Percentiles rank a stretch among this genome's conserved stretches.
Evolutionary conservation across 208 protist species (phyloP).

Genomic region (Perkinsela sp.): DNA sequence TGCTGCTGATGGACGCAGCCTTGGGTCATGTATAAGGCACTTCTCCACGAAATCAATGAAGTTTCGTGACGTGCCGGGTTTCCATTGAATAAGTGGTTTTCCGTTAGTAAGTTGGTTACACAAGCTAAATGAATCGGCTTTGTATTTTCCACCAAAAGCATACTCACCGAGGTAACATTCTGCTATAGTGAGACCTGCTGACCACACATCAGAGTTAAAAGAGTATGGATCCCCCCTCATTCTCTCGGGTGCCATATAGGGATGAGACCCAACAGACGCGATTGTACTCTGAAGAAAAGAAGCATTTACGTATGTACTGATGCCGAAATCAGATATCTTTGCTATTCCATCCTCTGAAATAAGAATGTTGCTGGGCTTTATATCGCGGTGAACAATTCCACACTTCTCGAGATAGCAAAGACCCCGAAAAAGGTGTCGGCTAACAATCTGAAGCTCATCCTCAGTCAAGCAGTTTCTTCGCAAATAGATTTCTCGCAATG

Average conservation of each 20-base stretch:
- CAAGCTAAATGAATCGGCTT: conserved; percentile 12
- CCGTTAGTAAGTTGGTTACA: neutral
- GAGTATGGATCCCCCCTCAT: conserved; percentile 56
- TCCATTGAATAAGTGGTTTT: neutral
- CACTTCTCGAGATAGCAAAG: conserved; percentile 44
- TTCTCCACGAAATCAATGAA: neutral
- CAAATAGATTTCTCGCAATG: conserved; percentile 31
- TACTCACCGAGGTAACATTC: conserved; percentile 50
- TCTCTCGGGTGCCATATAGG: conserved; percentile 74
- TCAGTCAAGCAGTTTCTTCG: neutral
- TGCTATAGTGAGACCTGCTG: conserved; percentile 51
- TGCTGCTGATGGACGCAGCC: neutral
- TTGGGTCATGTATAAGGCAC: neutral
- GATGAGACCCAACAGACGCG: conserved; percentile 48
- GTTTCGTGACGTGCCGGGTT: neutral
- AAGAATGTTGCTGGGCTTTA: conserved; percentile 92
- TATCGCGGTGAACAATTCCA: conserved; percentile 74
- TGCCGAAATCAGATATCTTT: conserved; percentile 78
- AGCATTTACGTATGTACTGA: conserved; percentile 45
- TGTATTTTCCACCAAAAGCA: conserved; percentile 33
- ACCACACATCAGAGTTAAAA: conserved; percentile 67
- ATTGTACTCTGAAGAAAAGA: conserved; percentile 18
- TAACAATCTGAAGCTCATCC: conserved; percentile 6
- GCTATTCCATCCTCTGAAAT: conserved; percentile 39
- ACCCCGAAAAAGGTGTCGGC: conserved; percentile 37